Conservation (phyloP, 176 grass and related monocot species). For the Triticum turgidum region DNA sequence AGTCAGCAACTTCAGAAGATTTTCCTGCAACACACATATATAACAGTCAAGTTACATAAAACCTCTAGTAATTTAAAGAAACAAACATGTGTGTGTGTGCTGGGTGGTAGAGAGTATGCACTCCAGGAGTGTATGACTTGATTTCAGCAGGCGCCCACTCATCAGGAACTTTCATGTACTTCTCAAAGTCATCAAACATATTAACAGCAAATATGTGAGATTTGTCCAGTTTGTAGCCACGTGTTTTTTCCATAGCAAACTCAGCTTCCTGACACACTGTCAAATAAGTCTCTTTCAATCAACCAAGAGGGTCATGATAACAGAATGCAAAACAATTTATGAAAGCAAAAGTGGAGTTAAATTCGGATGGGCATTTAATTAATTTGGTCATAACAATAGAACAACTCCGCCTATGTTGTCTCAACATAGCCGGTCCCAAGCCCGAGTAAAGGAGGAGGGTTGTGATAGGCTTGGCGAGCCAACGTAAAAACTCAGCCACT, state of each 20-base stretch:
- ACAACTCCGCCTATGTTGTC: too few relatives aligned
- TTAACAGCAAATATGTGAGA: conserved; percentile 83
- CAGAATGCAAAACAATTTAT: neutral
- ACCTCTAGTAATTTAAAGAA: too few relatives aligned
- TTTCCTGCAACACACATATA: neutral
- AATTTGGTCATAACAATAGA: neutral
- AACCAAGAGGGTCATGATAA: neutral
- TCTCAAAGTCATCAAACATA: conserved; percentile 23
- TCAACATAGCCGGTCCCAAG: too few relatives aligned
- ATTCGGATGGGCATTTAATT: neutral
- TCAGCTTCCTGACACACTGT: conserved; percentile 67
- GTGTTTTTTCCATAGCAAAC: conserved; percentile 78
- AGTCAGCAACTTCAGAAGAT: neutral
- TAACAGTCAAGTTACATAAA: too few relatives aligned
- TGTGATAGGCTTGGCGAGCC: too few relatives aligned
- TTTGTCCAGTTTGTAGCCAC: conserved; percentile 87
- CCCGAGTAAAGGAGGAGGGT: too few relatives aligned
- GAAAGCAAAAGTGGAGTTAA: neutral
- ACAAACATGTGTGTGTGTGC: neutral
- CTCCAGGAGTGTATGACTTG: neutral
- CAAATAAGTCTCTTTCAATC: neutral
- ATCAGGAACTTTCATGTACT: neutral
- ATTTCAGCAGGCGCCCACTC: neutral
- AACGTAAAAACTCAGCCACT: too few relatives aligned
- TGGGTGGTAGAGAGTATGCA: neutral